Conservation (phyloP, 257 asterid species). For the Dorcoceras hygrometricum region DNA sequence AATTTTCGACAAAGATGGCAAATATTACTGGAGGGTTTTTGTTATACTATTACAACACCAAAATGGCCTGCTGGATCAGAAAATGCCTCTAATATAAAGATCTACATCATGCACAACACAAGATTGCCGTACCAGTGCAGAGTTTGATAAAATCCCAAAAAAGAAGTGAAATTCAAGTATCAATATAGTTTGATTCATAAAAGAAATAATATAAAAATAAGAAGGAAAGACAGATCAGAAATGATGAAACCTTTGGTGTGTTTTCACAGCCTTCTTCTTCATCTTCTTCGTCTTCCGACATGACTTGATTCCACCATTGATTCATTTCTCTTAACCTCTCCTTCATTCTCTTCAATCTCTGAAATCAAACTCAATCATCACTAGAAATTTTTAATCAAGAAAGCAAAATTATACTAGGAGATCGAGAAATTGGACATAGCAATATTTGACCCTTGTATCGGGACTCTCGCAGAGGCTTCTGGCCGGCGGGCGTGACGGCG, state of each 20-base stretch:
- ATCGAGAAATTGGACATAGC: background rate
- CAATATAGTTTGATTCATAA: too few species aligned
- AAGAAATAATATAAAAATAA: too few species aligned
- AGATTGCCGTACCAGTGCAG: background rate
- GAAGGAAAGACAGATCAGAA: background rate
- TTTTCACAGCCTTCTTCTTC: conserved; percentile 15
- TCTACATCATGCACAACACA: background rate
- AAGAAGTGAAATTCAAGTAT: too few species aligned
- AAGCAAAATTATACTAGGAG: background rate
- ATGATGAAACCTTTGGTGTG: conserved; percentile 28
- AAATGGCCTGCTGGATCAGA: too few species aligned
- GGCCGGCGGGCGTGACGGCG: conserved; percentile 31
- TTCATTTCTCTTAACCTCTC: conserved; percentile 38
- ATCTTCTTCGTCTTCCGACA: conserved; percentile 27
- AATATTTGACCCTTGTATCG: conserved; percentile 28
- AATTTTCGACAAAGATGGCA: background rate
- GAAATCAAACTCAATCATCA: conserved; percentile 1
- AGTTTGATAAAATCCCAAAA: background rate
- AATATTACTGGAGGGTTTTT: background rate
- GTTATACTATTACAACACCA: background rate
- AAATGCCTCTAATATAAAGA: background rate
- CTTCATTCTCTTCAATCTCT: conserved; percentile 45
- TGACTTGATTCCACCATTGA: conserved; percentile 39
- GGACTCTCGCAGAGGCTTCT: conserved; percentile 35
- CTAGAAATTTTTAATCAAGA: background rate